Conservation (phyloP, 441 rosid species). For the Croton laevigatus region DNA sequence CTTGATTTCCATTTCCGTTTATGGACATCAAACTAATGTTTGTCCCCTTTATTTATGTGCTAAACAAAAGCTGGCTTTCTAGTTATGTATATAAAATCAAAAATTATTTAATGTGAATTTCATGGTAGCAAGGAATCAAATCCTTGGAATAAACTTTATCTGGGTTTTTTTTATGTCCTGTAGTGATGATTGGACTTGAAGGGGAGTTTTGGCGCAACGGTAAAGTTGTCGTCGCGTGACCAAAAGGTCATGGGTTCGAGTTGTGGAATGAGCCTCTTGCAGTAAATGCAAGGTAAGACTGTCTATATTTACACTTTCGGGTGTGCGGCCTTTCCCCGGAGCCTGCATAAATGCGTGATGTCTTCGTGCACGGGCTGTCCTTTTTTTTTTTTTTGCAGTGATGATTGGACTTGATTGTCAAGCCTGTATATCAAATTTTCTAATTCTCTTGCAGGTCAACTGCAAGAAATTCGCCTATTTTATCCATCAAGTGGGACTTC, state of each 20-base stretch:
- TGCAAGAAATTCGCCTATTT: not conserved
- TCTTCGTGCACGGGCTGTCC: too few species aligned
- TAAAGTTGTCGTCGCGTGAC: too few species aligned
- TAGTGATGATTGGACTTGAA: not conserved
- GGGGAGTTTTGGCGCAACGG: too few species aligned
- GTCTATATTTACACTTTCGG: too few species aligned
- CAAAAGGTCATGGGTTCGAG: too few species aligned
- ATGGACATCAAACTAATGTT: not conserved
- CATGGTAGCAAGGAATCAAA: not conserved
- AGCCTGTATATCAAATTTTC: not conserved
- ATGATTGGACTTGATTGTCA: not conserved
- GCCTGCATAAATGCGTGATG: too few species aligned
- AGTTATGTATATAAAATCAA: not conserved
- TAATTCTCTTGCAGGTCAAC: not conserved
- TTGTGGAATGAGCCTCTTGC: too few species aligned
- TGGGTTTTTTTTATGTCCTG: not conserved
- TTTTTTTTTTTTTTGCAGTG: not conserved
- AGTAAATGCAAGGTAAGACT: too few species aligned
- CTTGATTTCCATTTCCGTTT: constrained; percentile 20
- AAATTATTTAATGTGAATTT: not conserved
- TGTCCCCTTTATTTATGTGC: not conserved
- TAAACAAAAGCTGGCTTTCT: not conserved
- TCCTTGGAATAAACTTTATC: not conserved
- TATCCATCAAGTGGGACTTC: not conserved
- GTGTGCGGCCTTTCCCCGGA: too few species aligned